A percentile compares a stretch with the other conserved stretches of the same genome.
Conservation (phyloP, 2,329 filamentous ascomycete genomes). For the Dactylonectria estremocensis region DNA sequence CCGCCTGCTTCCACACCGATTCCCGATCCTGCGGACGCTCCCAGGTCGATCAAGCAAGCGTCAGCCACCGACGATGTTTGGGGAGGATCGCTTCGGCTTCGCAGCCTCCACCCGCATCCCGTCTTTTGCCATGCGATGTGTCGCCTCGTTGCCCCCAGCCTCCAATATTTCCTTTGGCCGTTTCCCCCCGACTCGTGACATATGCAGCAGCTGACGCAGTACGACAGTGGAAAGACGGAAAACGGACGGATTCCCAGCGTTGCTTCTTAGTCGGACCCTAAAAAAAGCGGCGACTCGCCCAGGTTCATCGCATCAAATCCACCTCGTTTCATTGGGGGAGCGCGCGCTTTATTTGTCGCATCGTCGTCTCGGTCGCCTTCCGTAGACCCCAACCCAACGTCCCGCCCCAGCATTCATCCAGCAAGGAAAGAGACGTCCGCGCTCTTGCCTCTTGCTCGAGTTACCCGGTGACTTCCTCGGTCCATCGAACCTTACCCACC, state of each 20-base stretch:
- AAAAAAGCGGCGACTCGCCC: constrained; percentile 43
- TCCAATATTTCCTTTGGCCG: not conserved
- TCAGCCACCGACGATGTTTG: not conserved
- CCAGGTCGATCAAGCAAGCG: not conserved
- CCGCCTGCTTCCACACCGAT: too few relatives aligned
- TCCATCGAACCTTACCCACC: constrained; percentile 31
- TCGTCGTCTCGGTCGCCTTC: constrained; percentile 47
- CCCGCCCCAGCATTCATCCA: constrained; percentile 5
- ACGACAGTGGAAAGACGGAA: constrained; percentile 26
- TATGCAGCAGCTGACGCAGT: constrained; percentile 27
- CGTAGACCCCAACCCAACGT: constrained; percentile 13
- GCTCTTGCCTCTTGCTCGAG: constrained; percentile 10
- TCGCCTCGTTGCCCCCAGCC: not conserved
- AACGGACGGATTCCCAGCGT: constrained; percentile 44
- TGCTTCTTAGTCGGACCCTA: constrained; percentile 28
- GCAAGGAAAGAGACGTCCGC: constrained; percentile 2
- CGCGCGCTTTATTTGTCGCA: constrained; percentile 35
- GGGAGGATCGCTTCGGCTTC: not conserved
- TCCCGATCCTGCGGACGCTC: not conserved
- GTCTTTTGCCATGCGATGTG: not conserved
- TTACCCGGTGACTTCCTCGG: constrained; percentile 49
- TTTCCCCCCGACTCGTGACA: not conserved
- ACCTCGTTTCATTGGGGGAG: constrained; percentile 47
- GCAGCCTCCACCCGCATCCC: not conserved
- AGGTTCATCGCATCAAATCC: constrained; percentile 45